phyloP scores from a whole-genome alignment of 805 yeast genomes.

The Wickerhamiella allomyrinae region DNA sequence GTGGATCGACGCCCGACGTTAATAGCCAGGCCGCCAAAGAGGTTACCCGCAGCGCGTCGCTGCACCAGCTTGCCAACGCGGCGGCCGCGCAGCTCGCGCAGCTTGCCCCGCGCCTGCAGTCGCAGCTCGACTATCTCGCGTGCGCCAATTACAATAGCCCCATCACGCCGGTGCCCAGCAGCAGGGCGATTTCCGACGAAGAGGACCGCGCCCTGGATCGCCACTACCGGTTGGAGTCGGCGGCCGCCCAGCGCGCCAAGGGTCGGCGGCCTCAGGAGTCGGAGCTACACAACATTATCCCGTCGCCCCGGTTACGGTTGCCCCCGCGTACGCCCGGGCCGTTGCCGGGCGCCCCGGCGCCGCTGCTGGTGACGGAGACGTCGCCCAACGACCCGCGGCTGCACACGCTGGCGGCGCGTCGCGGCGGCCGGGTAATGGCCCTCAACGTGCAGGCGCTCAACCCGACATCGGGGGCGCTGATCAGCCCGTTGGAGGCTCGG shows the following conservation, averaged over 20 bases:
- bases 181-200: neutral
- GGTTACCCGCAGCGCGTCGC: neutral
- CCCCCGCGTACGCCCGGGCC: neutral
- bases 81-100: neutral
- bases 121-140: neutral
- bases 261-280: neutral
- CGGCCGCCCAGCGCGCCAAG: neutral
- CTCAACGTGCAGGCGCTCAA: slow-evolving; percentile 8
- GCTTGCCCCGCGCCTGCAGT: neutral
- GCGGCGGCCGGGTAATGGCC: slow-evolving; percentile 7
- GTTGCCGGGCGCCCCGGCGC: neutral
- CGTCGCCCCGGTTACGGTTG: slow-evolving; percentile 1
- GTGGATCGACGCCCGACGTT: neutral
- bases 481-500: neutral
- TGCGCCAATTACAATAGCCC: neutral
- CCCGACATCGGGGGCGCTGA: neutral
- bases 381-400: neutral
- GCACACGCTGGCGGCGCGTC: slow-evolving; percentile 7
- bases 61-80: neutral
- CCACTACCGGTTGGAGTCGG: neutral
- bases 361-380: neutral
- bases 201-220: neutral
- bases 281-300: neutral
- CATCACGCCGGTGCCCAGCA: neutral
- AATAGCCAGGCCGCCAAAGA: neutral